Percentiles rank a stretch among this genome's conserved stretches.
Evolutionary conservation across 73 alveolate genomes (phyloP).

Genomic region (Stentor roeselii): DNA sequence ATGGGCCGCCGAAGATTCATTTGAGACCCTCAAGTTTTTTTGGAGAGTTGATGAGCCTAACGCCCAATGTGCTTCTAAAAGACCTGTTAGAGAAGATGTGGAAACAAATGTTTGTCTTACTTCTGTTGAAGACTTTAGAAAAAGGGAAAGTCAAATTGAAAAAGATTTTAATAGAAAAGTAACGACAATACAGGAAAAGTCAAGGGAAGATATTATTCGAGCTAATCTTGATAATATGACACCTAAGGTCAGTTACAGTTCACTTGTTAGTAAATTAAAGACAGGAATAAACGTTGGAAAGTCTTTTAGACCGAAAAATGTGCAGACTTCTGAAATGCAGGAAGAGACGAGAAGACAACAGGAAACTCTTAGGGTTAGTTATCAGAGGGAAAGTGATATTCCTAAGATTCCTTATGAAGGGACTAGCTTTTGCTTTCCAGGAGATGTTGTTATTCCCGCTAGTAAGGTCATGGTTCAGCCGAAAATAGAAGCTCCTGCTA

Average conservation of each 20-base stretch:
- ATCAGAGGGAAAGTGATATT: not conserved
- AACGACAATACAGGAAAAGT: not conserved
- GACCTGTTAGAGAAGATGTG: not conserved
- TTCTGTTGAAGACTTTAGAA: constrained; percentile 11
- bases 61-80: not conserved
- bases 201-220: not conserved
- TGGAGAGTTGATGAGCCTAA: constrained; percentile 25
- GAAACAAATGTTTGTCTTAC: not conserved
- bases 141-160: constrained; percentile 14
- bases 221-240: constrained; percentile 5
- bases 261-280: not conserved
- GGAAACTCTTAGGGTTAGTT: not conserved
- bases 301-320: not conserved
- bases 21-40: constrained; percentile 4
- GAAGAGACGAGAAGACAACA: constrained; percentile 1
- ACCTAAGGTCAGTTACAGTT: not conserved
- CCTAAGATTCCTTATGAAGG: constrained; percentile 2
- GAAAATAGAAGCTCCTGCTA: not conserved
- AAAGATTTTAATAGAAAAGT: not conserved
- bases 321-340: not conserved
- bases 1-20: constrained; percentile 9
- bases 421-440: not conserved
- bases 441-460: not conserved
- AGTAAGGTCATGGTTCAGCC: not conserved
- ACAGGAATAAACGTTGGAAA: not conserved